These are phyloP conservation scores for Trichoderma aggressivum DNA, from an alignment of 2,329 filamentous ascomycete genomes.

Conservation along the genomic window DNA sequence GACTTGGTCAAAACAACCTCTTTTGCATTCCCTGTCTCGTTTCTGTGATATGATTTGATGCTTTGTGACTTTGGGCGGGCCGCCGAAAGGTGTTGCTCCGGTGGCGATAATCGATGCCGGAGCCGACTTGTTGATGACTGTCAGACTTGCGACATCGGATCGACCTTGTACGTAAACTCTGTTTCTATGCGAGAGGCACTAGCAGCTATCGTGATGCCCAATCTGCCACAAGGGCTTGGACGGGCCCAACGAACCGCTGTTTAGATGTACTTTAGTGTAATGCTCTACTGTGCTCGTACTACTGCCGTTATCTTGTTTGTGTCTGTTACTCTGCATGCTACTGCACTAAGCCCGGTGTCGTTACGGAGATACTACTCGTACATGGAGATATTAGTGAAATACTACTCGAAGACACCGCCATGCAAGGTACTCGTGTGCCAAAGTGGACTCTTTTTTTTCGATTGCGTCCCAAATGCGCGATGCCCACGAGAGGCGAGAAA, in stretches of 20 bases:
- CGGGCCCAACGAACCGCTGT: background rate
- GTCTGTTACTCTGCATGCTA: background rate
- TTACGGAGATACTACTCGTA: too few species aligned
- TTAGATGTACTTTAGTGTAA: background rate
- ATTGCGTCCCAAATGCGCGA: constrained; percentile 4
- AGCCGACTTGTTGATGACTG: background rate
- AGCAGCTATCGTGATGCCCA: background rate
- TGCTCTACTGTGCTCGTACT: background rate
- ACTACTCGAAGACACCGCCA: background rate
- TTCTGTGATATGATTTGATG: background rate
- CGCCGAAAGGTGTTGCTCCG: background rate
- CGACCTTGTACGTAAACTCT: background rate
- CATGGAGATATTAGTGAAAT: too few species aligned
- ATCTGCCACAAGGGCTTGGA: background rate
- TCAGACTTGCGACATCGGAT: constrained; percentile 10
- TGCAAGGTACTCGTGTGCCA: background rate
- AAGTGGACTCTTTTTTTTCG: too few species aligned
- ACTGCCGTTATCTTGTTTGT: background rate
- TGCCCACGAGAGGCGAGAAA: background rate
- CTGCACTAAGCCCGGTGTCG: too few species aligned
- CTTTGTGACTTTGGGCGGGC: background rate
- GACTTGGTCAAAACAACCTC: constrained; percentile 4
- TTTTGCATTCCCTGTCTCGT: background rate
- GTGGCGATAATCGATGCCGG: background rate
- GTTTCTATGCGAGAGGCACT: background rate